Evolutionary conservation across 176 grass and related monocot species (phyloP), one percentile per base, ranked within the genome.

Genomic region (Melocanna baccifera): DNA sequence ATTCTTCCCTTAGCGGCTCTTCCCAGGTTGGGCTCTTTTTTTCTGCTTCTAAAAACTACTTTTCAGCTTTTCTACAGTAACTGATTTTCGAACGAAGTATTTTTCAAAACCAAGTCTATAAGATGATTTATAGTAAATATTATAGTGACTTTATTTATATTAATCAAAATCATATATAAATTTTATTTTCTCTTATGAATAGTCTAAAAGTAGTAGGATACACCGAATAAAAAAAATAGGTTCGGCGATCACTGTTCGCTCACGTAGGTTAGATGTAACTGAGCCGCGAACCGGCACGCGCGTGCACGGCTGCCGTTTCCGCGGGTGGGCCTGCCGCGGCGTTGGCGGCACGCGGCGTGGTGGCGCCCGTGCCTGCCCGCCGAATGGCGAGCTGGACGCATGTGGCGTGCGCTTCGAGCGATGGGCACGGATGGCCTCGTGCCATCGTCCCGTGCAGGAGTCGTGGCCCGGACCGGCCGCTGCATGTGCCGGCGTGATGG

Each of bases 151-250:
- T 36, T 4, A 36, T 36, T 36, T 36, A 36, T 36, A 45, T 2
- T 45, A 2, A 12, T 0, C 1, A 43, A 43, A 11, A 43, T 2
- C 9, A 1, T 0, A 11, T 1, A 0, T 7, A 0, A 43, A 10
- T 43, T 11, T 11, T 45, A 12, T 10, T 45, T 9, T 45, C 0
- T 12, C 7, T 45, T 0, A 9, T 3, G 7, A 45, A 45, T 34
- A 34, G 0, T 4, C 34, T 34, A 34, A 34, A 34, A 34, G 0
- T 34, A n/a, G n/a, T n/a, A n/a, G n/a, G n/a, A 34, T 34, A 34
- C 3, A 4, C 32, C 0, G 3, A 4, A 36, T 0, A 45, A 12
- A 3, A 41, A 40, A 45, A 45, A 45, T 2, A 53, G 51, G 51
- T 1, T 20, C 53, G 20, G 53, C 20, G 53, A 10, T 56, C 34